Evolutionary conservation across 345 rosid species (phyloP).

Genomic region (Conringia planisiliqua): DNA sequence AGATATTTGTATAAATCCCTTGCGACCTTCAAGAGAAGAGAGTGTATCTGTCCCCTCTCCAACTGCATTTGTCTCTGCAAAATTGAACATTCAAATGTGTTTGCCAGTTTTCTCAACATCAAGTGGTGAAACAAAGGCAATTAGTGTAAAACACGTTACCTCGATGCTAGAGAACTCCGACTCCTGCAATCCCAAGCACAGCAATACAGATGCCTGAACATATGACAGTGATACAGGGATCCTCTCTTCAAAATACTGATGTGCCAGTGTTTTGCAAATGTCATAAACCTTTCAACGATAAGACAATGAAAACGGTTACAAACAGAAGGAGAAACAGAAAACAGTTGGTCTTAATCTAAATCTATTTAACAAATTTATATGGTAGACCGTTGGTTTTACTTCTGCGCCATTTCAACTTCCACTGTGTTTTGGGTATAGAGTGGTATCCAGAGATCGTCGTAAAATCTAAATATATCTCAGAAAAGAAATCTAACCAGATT

Average conservation of each 20-base stretch:
- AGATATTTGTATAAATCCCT: constrained; percentile 61
- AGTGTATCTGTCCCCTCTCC: constrained; percentile 62
- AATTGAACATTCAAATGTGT: constrained; percentile 7
- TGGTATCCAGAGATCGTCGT: background rate
- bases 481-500: constrained; percentile 48
- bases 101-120: background rate
- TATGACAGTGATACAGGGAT: constrained; percentile 68
- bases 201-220: constrained; percentile 73
- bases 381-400: background rate
- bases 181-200: constrained; percentile 83
- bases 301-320: constrained; percentile 11
- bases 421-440: background rate
- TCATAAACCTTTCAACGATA: constrained; percentile 54
- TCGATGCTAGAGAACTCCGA: constrained; percentile 53
- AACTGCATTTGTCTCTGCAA: constrained; percentile 82
- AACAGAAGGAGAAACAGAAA: background rate
- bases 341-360: background rate
- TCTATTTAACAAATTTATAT: background rate
- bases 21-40: constrained; percentile 60
- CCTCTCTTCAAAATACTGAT: constrained; percentile 72
- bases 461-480: background rate
- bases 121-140: constrained; percentile 1
- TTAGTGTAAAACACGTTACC: constrained; percentile 45
- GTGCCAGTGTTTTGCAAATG: constrained; percentile 66
- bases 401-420: background rate